Evolutionary conservation across 345 rosid genomes (phyloP).

Genomic region (Aquilaria yunnanensis): DNA sequence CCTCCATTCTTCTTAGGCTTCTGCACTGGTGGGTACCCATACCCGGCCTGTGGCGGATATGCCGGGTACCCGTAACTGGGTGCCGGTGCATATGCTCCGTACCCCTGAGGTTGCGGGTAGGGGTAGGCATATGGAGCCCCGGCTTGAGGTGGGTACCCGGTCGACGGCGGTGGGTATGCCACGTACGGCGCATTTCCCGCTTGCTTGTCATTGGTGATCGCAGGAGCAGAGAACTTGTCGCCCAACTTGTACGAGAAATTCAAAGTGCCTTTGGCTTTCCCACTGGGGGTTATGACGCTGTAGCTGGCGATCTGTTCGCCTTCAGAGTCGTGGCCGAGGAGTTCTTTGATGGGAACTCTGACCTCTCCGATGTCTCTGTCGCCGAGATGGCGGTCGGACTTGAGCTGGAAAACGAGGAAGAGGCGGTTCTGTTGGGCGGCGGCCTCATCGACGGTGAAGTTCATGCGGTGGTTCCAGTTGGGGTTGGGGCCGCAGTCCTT

Average conservation of each 20-base stretch:
- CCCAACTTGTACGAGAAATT: slow-evolving; percentile 36
- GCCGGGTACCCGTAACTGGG: slow-evolving; percentile 8
- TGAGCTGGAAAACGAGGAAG: slow-evolving; percentile 22
- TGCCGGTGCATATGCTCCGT: slow-evolving; percentile 16
- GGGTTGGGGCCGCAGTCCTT: slow-evolving; percentile 33
- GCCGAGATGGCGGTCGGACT: slow-evolving; percentile 28
- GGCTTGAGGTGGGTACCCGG: slow-evolving; percentile 13
- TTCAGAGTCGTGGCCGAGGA: slow-evolving; percentile 18
- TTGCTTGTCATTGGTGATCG: not conserved
- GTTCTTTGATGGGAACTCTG: slow-evolving; percentile 32
- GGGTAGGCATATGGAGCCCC: slow-evolving; percentile 8
- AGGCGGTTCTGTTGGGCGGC: slow-evolving; percentile 23
- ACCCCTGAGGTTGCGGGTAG: not conserved
- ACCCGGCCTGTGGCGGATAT: slow-evolving; percentile 26
- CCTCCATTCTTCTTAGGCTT: slow-evolving; percentile 21
- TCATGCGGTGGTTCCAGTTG: slow-evolving; percentile 29
- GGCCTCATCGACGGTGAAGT: slow-evolving; percentile 34
- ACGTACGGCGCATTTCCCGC: slow-evolving; percentile 11
- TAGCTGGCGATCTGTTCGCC: slow-evolving; percentile 13
- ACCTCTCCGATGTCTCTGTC: slow-evolving; percentile 32
- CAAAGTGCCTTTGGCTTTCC: slow-evolving; percentile 34
- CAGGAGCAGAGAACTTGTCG: slow-evolving; percentile 16
- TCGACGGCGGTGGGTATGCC: slow-evolving; percentile 24
- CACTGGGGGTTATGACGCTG: slow-evolving; percentile 22
- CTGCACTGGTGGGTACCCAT: slow-evolving; percentile 17